These are phyloP conservation scores for Xylaria digitata DNA, from an alignment of 2,329 filamentous ascomycete genomes.

Conservation along the genomic window DNA sequence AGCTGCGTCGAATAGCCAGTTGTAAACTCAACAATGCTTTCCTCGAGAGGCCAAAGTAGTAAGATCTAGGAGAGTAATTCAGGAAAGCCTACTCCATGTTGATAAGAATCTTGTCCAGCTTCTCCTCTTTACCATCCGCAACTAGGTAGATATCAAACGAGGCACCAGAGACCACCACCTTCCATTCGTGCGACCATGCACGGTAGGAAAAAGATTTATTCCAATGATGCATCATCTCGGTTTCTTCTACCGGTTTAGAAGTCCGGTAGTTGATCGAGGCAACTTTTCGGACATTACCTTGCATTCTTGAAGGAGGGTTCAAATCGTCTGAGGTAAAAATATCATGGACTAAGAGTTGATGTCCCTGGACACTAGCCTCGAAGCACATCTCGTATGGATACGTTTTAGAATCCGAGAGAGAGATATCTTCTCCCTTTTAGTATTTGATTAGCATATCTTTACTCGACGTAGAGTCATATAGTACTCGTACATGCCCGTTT, in stretches of 20 bases:
- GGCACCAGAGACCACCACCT: conserved; percentile 23
- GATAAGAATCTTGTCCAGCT: conserved; percentile 1
- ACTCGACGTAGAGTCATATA: neutral
- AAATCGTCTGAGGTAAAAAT: conserved; percentile 6
- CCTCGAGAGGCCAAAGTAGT: neutral
- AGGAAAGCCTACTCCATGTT: neutral
- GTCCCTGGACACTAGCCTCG: no score
- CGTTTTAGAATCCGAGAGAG: neutral
- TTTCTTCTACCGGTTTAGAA: neutral
- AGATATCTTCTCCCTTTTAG: conserved; percentile 28
- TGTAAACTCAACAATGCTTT: neutral
- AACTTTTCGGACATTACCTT: neutral
- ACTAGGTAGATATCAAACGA: conserved; percentile 16
- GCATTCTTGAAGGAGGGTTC: conserved; percentile 18
- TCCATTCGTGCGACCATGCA: neutral
- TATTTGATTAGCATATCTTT: neutral
- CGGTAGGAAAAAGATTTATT: neutral
- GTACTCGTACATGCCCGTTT: conserved; percentile 12
- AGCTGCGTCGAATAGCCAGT: neutral
- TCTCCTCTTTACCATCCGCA: conserved; percentile 15
- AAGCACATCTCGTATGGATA: neutral
- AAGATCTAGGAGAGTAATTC: neutral
- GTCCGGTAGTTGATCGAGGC: neutral
- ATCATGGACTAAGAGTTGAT: neutral
- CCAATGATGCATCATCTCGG: neutral